These are phyloP conservation scores for Naganishia albida DNA, from an alignment of 1,284 basidiomycete genomes.

Conservation along the genomic window DNA sequence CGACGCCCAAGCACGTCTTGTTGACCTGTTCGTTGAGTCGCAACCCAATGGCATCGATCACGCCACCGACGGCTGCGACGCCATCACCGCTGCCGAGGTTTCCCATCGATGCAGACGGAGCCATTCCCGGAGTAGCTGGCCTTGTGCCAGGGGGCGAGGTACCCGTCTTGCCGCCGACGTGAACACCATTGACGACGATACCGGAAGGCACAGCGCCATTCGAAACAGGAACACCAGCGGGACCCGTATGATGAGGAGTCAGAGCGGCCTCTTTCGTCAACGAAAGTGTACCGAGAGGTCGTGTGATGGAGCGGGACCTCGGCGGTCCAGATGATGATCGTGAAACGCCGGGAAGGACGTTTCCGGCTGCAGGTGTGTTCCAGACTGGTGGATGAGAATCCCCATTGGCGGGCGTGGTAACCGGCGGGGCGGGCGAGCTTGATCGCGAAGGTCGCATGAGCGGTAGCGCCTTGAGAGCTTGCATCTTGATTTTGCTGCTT, in stretches of 20 bases:
- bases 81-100: constrained; percentile 31
- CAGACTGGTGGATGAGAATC: constrained; percentile 18
- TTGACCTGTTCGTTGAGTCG: constrained; percentile 54
- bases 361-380: constrained; percentile 38
- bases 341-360: constrained; percentile 28
- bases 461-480: constrained; percentile 53
- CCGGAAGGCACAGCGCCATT: constrained; percentile 23
- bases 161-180: constrained; percentile 13
- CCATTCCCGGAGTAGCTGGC: constrained; percentile 23
- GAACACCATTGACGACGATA: constrained; percentile 16
- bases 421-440: constrained; percentile 46
- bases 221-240: constrained; percentile 32
- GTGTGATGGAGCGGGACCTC: constrained; percentile 39
- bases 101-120: constrained; percentile 32
- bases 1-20: constrained; percentile 50
- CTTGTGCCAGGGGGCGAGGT: constrained; percentile 26
- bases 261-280: constrained; percentile 11
- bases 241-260: constrained; percentile 36
- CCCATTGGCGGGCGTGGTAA: constrained; percentile 32
- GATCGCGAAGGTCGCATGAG: constrained; percentile 54
- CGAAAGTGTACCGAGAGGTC: constrained; percentile 34
- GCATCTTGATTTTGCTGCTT: constrained; percentile 41
- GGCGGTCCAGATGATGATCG: constrained; percentile 29
- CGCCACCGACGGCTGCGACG: constrained; percentile 33
- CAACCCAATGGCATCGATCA: constrained; percentile 53